Evolutionary conservation across 495 filamentous ascomycete genomes (phyloP).

Genomic region (Talaromyces adpressus): DNA sequence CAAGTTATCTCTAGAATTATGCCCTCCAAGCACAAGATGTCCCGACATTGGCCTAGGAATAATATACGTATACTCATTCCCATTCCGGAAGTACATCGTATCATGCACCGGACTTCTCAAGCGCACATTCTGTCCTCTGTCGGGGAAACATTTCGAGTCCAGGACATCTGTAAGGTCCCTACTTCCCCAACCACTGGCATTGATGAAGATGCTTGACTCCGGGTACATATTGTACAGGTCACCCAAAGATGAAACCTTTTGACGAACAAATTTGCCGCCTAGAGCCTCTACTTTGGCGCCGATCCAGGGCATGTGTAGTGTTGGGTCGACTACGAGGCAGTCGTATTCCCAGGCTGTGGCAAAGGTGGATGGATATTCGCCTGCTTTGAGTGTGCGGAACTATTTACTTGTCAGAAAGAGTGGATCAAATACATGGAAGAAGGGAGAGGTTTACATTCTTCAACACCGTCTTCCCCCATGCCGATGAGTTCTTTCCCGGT

Average conservation of each 20-base stretch:
- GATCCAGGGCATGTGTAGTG: constrained; percentile 35
- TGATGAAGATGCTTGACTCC: constrained; percentile 34
- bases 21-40: constrained; percentile 39
- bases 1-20: constrained; percentile 36
- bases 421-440: background rate
- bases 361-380: constrained; percentile 33
- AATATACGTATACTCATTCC: constrained; percentile 43
- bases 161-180: constrained; percentile 28
- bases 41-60: constrained; percentile 38
- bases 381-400: constrained; percentile 29
- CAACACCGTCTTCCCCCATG: constrained; percentile 33
- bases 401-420: constrained; percentile 9
- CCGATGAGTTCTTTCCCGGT: constrained; percentile 26
- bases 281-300: constrained; percentile 21
- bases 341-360: constrained; percentile 33
- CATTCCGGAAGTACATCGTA: constrained; percentile 35
- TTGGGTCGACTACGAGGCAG: constrained; percentile 35
- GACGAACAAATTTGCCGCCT: constrained; percentile 32
- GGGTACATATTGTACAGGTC: constrained; percentile 34
- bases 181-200: constrained; percentile 36
- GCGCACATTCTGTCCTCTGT: constrained; percentile 39
- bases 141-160: constrained; percentile 33
- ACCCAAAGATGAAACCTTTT: constrained; percentile 29
- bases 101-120: constrained; percentile 23
- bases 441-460: constrained; percentile 22